Conservation (phyloP, 306 rosid genomes). For the Coriaria nepalensis region DNA sequence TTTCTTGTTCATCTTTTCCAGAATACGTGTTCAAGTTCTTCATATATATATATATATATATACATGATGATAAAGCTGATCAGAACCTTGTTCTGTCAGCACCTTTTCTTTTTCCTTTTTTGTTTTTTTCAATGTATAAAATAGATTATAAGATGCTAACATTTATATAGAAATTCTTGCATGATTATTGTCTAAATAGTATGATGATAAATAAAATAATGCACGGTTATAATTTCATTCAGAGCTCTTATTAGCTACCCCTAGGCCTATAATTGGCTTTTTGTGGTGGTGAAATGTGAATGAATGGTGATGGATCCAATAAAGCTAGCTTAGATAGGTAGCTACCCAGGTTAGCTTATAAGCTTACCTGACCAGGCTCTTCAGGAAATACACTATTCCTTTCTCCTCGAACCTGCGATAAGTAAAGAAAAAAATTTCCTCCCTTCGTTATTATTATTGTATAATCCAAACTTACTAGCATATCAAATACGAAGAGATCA, state of each 20-base stretch:
- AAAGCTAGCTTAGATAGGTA: constrained; percentile 19
- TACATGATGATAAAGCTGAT: constrained; percentile 22
- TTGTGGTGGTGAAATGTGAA: constrained; percentile 8
- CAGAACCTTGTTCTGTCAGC: constrained; percentile 23
- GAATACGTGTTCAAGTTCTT: neutral
- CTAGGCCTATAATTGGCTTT: neutral
- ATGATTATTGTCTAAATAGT: no score
- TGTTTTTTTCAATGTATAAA: constrained; percentile 3
- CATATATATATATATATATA: no score
- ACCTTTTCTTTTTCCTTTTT: constrained; percentile 7
- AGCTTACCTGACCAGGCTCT: constrained; percentile 28
- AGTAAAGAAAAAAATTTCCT: constrained; percentile 1
- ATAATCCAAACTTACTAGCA: no score
- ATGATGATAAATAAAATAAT: no score
- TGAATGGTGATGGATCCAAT: constrained; percentile 30
- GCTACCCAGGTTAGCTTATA: no score
- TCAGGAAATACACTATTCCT: constrained; percentile 22
- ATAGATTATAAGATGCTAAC: constrained; percentile 17
- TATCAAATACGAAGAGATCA: no score
- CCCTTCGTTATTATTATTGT: constrained; percentile 4
- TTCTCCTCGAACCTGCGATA: constrained; percentile 18
- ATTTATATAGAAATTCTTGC: no score
- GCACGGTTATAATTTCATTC: no score
- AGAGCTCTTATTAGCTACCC: no score
- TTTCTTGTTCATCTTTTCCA: neutral